Conservation (phyloP, 2,329 filamentous ascomycete species). For the Cercospora brassicicola region DNA sequence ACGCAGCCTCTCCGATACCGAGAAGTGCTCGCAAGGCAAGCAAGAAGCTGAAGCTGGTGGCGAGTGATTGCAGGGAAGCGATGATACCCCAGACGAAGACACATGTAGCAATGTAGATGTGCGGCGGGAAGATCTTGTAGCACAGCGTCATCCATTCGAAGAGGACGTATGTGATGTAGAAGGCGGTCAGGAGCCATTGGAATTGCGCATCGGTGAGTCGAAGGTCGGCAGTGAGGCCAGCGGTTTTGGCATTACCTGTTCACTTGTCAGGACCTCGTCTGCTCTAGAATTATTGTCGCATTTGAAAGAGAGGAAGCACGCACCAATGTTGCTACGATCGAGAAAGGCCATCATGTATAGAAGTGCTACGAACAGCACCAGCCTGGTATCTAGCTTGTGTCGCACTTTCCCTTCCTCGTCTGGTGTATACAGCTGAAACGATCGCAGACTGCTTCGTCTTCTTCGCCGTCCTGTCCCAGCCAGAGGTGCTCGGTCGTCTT, state of each 20-base stretch:
- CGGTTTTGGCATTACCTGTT: constrained; percentile 61
- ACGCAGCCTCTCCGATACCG: constrained; percentile 62
- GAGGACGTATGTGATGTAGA: constrained; percentile 64
- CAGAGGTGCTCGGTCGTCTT: constrained; percentile 27
- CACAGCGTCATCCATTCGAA: constrained; percentile 66
- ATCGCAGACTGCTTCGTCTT: constrained; percentile 37
- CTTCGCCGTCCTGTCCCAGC: constrained; percentile 25
- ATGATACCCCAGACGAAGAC: constrained; percentile 78
- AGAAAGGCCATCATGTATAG: constrained; percentile 84
- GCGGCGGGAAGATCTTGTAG: constrained; percentile 60
- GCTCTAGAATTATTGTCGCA: no score
- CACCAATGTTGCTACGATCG: constrained; percentile 72
- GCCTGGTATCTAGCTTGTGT: constrained; percentile 70
- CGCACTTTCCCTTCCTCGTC: constrained; percentile 60
- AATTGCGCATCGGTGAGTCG: constrained; percentile 57
- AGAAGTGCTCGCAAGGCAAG: constrained; percentile 61
- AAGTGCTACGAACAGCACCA: constrained; percentile 78
- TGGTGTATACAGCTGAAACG: constrained; percentile 56
- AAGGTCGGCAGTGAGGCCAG: constrained; percentile 57
- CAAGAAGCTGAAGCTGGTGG: constrained; percentile 53
- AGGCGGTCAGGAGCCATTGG: constrained; percentile 62
- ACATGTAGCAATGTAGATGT: constrained; percentile 62
- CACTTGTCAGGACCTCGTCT: not conserved
- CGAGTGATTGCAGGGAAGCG: constrained; percentile 66
- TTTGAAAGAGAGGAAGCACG: not conserved